Conservation (phyloP, 768 basidiomycete genomes). For the Mrakia hoshinonis region DNA sequence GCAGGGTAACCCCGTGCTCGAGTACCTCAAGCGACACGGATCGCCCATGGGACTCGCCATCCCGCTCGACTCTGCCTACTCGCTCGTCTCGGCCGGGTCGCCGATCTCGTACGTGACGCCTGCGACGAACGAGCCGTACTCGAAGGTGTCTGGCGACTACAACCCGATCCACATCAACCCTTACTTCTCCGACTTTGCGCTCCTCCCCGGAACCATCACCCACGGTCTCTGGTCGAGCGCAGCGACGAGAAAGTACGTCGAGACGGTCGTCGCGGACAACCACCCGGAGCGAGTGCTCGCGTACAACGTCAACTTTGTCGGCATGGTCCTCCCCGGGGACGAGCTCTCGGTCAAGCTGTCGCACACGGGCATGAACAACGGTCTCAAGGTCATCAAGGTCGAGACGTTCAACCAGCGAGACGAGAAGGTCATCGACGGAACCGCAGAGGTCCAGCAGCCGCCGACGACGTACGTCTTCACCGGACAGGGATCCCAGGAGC, state of each 20-base stretch:
- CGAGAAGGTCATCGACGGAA: slow-evolving; percentile 84
- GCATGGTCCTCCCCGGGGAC: slow-evolving; percentile 90
- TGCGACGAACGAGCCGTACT: slow-evolving; percentile 89
- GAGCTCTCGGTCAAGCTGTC: slow-evolving; percentile 76
- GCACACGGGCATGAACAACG: slow-evolving; percentile 83
- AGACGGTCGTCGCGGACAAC: slow-evolving; percentile 87
- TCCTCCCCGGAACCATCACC: slow-evolving; percentile 90
- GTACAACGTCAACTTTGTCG: slow-evolving; percentile 93
- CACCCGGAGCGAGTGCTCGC: slow-evolving; percentile 80
- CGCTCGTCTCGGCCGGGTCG: slow-evolving; percentile 56
- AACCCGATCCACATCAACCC: slow-evolving; percentile 97
- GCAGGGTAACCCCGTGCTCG: slow-evolving; percentile 84
- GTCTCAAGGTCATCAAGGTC: slow-evolving; percentile 83
- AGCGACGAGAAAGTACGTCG: slow-evolving; percentile 82
- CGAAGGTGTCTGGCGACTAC: slow-evolving; percentile 90
- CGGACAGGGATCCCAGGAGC: slow-evolving; percentile 95
- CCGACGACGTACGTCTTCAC: slow-evolving; percentile 89
- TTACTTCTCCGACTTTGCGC: slow-evolving; percentile 89
- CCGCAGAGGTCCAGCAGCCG: slow-evolving; percentile 87
- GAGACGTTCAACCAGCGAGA: slow-evolving; percentile 74
- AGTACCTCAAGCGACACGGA: slow-evolving; percentile 89
- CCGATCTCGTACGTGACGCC: slow-evolving; percentile 69
- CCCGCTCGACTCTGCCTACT: slow-evolving; percentile 79
- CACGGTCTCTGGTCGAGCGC: slow-evolving; percentile 97
- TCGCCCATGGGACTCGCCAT: slow-evolving; percentile 63